phyloP scores from a whole-genome alignment of 768 basidiomycete species.

The Chalciporus sphaerocephalus region DNA sequence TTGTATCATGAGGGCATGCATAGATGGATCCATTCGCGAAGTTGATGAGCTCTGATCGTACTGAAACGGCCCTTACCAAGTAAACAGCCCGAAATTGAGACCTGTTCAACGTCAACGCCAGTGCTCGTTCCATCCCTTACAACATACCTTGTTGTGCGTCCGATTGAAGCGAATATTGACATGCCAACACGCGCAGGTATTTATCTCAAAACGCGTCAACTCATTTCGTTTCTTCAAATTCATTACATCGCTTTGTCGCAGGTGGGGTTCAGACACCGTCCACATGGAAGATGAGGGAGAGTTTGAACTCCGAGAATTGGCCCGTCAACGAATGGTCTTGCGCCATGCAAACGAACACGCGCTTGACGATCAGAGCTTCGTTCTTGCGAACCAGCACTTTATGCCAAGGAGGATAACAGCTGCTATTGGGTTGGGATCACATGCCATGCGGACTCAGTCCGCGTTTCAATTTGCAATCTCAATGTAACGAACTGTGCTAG shows the following conservation, averaged over 20 bases:
- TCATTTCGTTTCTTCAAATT: not conserved
- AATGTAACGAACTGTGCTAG: not conserved
- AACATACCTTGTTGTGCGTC: too few relatives aligned
- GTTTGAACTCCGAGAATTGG: not conserved
- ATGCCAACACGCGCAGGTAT: not conserved
- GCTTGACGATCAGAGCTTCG: not conserved
- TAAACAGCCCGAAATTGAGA: too few relatives aligned
- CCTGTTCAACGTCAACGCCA: too few relatives aligned
- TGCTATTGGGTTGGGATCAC: not conserved
- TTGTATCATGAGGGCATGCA: not conserved
- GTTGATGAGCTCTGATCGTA: not conserved
- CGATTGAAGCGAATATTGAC: too few relatives aligned
- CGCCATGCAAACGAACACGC: not conserved
- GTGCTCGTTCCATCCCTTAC: too few relatives aligned
- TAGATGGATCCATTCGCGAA: not conserved
- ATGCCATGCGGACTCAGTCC: not conserved
- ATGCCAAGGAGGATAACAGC: not conserved
- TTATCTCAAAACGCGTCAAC: not conserved
- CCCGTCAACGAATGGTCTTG: not conserved
- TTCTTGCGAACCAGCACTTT: not conserved
- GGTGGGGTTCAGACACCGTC: not conserved
- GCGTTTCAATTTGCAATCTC: not conserved
- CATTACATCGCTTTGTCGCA: too few relatives aligned
- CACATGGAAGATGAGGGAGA: not conserved
- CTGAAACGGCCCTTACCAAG: too few relatives aligned